Conservation (phyloP, 495 filamentous ascomycete genomes). For the Physcia stellaris region DNA sequence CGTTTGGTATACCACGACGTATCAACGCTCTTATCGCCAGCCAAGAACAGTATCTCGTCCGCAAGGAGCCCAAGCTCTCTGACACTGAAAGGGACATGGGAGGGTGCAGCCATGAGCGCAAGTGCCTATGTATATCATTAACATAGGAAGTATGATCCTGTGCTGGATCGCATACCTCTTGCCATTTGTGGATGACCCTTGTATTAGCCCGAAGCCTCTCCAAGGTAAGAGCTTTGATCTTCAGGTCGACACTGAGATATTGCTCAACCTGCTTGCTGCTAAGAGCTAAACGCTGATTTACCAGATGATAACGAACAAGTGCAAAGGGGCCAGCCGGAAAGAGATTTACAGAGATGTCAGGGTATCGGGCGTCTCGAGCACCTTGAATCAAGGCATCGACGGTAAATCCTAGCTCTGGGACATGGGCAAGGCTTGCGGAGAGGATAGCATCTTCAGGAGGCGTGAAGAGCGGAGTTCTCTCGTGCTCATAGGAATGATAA, state of each 20-base stretch:
- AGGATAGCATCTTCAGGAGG: constrained; percentile 66
- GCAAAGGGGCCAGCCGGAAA: constrained; percentile 69
- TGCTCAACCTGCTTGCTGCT: constrained; percentile 19
- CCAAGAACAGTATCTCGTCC: constrained; percentile 77
- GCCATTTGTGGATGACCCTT: constrained; percentile 59
- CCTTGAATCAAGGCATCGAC: constrained; percentile 54
- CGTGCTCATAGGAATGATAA: constrained; percentile 65
- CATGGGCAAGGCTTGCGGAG: constrained; percentile 59
- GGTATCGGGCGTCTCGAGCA: constrained; percentile 69
- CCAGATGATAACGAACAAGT: constrained; percentile 70
- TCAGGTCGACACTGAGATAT: constrained; percentile 32
- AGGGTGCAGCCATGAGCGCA: constrained; percentile 71
- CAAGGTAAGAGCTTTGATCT: constrained; percentile 51
- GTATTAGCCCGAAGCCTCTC: constrained; percentile 60
- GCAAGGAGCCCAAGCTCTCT: constrained; percentile 65
- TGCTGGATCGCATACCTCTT: constrained; percentile 49
- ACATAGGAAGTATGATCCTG: constrained; percentile 1
- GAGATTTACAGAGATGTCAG: constrained; percentile 71
- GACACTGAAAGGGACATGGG: constrained; percentile 61
- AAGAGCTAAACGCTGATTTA: constrained; percentile 47
- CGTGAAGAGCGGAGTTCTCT: constrained; percentile 49
- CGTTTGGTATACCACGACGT: constrained; percentile 86
- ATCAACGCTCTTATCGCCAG: constrained; percentile 72
- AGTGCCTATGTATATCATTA: constrained; percentile 46
- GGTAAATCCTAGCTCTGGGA: constrained; percentile 76